Evolutionary conservation across 129 eudicot genomes (phyloP), one percentile per base, ranked within the genome.

Genomic region (Arctium minus): DNA sequence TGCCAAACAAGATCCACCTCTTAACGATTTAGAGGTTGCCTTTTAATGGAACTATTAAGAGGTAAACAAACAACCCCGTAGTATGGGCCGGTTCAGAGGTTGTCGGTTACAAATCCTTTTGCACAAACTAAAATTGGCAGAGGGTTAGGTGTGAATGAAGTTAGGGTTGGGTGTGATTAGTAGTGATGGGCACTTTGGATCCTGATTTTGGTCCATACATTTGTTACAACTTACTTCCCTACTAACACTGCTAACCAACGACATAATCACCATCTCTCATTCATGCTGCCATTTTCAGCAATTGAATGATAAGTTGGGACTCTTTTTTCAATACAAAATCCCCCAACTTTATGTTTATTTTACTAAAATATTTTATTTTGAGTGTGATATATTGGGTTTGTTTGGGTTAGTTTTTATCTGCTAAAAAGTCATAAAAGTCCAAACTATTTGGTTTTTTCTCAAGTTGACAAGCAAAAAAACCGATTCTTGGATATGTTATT

Each of bases 71-170:
- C 27, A 22, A 22, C 27, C 27, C 27, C 27, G 1, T 40, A 15
- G 18, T 3, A 22, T 53, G 22, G 64, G 18, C 18, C 8, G 65
- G 29, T 0, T 60, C 9, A 1, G 30, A 17, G 29, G 29, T 60
- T 5, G 22, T 17, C n/a, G 30, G 68, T 60, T 60, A n/a, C 29
- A 60, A 60, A 60, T n/a, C 67, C 9, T 17, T 1, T n/a, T 17
- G 27, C 68, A 50, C 1, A 50, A 50, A 50, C 18, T 50, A 3
- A 5, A 60, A 60, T 60, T 60, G 56, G 80, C 68, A 84, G 70
- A 84, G 70, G 87, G 71, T 84, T 84, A 79, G 86, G 87, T 84
- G 79, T 84, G 87, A 78, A 33, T 84, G 36, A 78, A 84, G 83
- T 68, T 78, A 84, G 79, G 60, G 69, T 71, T 79, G 79, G 74